phyloP scores from a whole-genome alignment of 306 rosid species.

The Cicer chorassanicum region DNA sequence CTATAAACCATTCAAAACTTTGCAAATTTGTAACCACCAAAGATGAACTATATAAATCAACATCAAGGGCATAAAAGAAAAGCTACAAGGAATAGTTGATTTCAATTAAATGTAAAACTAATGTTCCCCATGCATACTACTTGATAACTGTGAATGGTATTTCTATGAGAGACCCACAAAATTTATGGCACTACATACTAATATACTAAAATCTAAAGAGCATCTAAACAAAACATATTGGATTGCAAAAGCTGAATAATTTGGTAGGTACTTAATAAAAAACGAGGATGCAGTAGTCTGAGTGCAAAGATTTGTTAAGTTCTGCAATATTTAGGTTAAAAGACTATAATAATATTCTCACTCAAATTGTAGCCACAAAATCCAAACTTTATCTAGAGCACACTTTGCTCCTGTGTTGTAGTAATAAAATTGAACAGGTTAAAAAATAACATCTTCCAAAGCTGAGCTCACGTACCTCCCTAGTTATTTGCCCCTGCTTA shows the following conservation, averaged over 20 bases:
- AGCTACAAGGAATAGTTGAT: constrained; percentile 1
- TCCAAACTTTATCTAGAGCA: constrained; percentile 26
- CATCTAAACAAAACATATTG: constrained; percentile 19
- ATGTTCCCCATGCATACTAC: not conserved
- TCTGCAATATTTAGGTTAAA: constrained; percentile 25
- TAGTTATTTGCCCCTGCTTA: constrained; percentile 87
- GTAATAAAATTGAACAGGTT: constrained; percentile 13
- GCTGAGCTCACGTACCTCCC: constrained; percentile 75
- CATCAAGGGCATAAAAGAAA: constrained; percentile 32
- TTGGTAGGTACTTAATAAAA: constrained; percentile 10
- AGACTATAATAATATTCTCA: constrained; percentile 6
- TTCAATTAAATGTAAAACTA: constrained; percentile 21
- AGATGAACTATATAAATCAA: constrained; percentile 22
- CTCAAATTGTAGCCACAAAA: constrained; percentile 33
- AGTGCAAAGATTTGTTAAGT: constrained; percentile 11
- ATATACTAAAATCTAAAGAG: constrained; percentile 26
- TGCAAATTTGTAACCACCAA: constrained; percentile 16
- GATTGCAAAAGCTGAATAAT: constrained; percentile 26
- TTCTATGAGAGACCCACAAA: constrained; percentile 16
- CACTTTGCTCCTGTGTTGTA: constrained; percentile 1
- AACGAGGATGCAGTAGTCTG: not conserved
- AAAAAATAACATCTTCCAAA: constrained; percentile 44
- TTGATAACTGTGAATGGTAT: constrained; percentile 36
- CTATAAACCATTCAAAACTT: constrained; percentile 18
- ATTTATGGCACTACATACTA: not conserved